Conservation (phyloP, 1,139 yeast species). For the Magnusiomyces tetraspermus region DNA sequence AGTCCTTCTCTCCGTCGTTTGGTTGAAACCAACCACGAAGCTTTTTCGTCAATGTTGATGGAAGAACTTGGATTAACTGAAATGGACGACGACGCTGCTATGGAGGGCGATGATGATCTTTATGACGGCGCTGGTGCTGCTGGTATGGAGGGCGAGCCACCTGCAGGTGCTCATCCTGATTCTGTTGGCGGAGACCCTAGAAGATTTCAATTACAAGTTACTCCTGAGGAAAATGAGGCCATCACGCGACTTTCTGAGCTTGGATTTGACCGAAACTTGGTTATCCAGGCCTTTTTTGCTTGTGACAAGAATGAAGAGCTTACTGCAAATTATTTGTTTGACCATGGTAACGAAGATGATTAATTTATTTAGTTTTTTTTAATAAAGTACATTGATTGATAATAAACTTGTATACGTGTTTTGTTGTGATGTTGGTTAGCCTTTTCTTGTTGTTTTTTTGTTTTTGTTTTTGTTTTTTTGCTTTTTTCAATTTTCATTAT, state of each 20-base stretch:
- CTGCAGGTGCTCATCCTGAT: conserved; percentile 31
- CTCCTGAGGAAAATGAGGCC: conserved; percentile 82
- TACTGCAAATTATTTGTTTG: conserved; percentile 82
- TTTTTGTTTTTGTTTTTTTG: too few species aligned
- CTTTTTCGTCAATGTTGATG: conserved; percentile 62
- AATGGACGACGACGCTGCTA: conserved; percentile 26
- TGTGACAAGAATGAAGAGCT: conserved; percentile 97
- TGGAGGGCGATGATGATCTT: conserved; percentile 34
- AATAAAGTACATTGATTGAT: too few species aligned
- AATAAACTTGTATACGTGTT: too few species aligned
- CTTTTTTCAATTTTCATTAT: too few species aligned
- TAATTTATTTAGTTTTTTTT: background rate
- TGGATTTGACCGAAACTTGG: conserved; percentile 83
- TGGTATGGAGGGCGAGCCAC: conserved; percentile 29
- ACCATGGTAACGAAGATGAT: conserved; percentile 35
- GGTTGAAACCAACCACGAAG: conserved; percentile 81
- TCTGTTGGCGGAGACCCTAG: conserved; percentile 24
- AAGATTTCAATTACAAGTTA: conserved; percentile 43
- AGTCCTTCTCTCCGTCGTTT: conserved; percentile 76
- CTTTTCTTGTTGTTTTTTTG: too few species aligned
- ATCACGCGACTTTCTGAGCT: conserved; percentile 79
- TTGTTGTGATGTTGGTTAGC: too few species aligned
- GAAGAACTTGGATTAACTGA: conserved; percentile 28
- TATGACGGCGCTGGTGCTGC: conserved; percentile 34
- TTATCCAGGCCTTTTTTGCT: conserved; percentile 91